A percentile compares a stretch with the other conserved stretches of the same genome.
These are phyloP conservation scores for Candolleomyces efflorescens DNA, from an alignment of 768 basidiomycete species.

Conservation along the genomic window DNA sequence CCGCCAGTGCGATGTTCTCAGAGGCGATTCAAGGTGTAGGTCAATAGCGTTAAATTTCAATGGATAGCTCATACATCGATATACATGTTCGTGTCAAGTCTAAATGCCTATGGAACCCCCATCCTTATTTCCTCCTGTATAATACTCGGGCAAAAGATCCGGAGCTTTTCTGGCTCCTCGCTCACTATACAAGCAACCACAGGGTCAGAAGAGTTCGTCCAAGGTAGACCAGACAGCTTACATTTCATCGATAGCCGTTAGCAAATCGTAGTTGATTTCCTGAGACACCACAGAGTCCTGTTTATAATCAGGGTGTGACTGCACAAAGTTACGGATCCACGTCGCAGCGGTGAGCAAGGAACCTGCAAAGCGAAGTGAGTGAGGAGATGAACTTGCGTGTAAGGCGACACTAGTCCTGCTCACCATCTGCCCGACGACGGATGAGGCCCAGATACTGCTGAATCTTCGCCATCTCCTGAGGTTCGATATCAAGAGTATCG, in stretches of 20 bases:
- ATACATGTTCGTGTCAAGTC: constrained; percentile 3
- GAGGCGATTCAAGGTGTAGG: too few relatives aligned
- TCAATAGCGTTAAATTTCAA: background rate
- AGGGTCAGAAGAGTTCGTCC: background rate
- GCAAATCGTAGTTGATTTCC: constrained; percentile 92
- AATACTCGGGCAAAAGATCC: constrained; percentile 60
- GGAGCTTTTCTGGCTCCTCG: constrained; percentile 59
- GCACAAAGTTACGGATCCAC: constrained; percentile 93
- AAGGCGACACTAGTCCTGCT: constrained; percentile 15
- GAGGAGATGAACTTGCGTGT: constrained; percentile 1
- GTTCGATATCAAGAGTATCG: constrained; percentile 76
- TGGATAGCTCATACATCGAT: background rate
- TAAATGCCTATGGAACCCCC: constrained; percentile 40
- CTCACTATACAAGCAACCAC: constrained; percentile 46
- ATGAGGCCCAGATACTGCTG: constrained; percentile 78
- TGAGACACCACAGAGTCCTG: constrained; percentile 88
- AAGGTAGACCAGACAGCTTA: constrained; percentile 36
- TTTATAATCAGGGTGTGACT: constrained; percentile 87
- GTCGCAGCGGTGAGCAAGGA: constrained; percentile 80
- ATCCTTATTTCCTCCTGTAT: constrained; percentile 44
- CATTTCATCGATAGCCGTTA: constrained; percentile 89
- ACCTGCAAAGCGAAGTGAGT: constrained; percentile 37
- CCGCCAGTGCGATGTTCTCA: too few relatives aligned
- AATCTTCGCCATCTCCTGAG: constrained; percentile 55
- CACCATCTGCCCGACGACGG: constrained; percentile 75